phyloP scores from a whole-genome alignment of 257 asterid genomes.

The Parsonsia alboflavescens region DNA sequence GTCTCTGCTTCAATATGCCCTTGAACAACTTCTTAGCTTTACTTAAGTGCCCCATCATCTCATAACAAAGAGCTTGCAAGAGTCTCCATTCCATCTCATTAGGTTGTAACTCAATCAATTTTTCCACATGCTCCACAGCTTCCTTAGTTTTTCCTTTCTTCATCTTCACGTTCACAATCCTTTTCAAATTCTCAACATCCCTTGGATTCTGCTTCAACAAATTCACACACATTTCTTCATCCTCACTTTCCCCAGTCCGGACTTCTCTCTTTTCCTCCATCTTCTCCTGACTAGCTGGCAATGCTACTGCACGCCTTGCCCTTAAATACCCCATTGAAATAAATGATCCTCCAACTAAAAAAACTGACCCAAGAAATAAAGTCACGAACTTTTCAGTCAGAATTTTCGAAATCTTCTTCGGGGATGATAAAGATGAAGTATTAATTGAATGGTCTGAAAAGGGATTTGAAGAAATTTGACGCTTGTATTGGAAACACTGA shows the following conservation, averaged over 20 bases:
- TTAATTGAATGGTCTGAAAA: constrained; percentile 13
- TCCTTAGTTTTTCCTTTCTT: constrained; percentile 64
- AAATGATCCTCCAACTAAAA: constrained; percentile 61
- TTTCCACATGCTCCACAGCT: constrained; percentile 69
- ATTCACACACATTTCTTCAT: constrained; percentile 58
- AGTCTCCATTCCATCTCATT: constrained; percentile 90
- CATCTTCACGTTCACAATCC: constrained; percentile 72
- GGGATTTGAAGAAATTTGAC: constrained; percentile 26
- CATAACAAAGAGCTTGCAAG: constrained; percentile 84
- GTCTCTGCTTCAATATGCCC: constrained; percentile 65
- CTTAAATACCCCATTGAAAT: constrained; percentile 39
- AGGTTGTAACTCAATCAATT: constrained; percentile 61
- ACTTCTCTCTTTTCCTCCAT: constrained; percentile 30
- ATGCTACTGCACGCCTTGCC: constrained; percentile 41
- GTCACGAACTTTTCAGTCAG: constrained; percentile 39
- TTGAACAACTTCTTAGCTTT: constrained; percentile 72
- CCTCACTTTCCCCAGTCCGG: constrained; percentile 21
- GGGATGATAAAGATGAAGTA: constrained; percentile 25
- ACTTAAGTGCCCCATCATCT: constrained; percentile 70
- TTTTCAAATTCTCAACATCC: constrained; percentile 53
- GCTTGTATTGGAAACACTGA: constrained; percentile 17
- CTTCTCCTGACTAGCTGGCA: constrained; percentile 46
- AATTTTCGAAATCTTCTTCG: constrained; percentile 24
- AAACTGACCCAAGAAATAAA: constrained; percentile 56
- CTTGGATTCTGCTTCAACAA: constrained; percentile 51